Percentiles rank a stretch among this genome's conserved stretches.
Conservation (phyloP, 108 stramenopile genomes). For the Conticribra guillardii region DNA sequence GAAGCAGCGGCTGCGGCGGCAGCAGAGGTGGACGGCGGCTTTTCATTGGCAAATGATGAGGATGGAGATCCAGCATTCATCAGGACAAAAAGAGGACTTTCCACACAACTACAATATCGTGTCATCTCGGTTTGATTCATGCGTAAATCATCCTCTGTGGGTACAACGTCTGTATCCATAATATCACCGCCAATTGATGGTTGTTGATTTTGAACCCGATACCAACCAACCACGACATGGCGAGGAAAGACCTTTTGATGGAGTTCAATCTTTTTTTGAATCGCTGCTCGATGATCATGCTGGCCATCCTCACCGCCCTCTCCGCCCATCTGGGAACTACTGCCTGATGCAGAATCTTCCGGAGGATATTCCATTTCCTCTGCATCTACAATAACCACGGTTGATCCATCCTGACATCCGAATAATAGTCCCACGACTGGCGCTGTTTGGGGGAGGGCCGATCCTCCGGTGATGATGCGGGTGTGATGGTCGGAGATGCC, state of each 20-base stretch:
- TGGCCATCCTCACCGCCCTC: slow-evolving; percentile 54
- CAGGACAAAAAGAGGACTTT: slow-evolving; percentile 47
- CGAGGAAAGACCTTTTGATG: slow-evolving; percentile 83
- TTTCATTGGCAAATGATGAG: not conserved
- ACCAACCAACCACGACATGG: slow-evolving; percentile 84
- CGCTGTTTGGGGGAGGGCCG: slow-evolving; percentile 55
- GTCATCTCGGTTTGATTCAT: slow-evolving; percentile 49
- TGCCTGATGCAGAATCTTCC: not conserved
- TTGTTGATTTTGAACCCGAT: slow-evolving; percentile 56
- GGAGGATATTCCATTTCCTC: slow-evolving; percentile 38
- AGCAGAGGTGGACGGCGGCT: no score
- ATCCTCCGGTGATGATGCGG: slow-evolving; percentile 73
- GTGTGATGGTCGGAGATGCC: slow-evolving; percentile 89
- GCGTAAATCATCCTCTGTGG: slow-evolving; percentile 59
- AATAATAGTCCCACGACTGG: slow-evolving; percentile 68
- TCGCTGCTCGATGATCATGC: slow-evolving; percentile 42
- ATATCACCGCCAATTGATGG: not conserved
- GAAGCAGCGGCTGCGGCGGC: slow-evolving; percentile 13
- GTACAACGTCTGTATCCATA: slow-evolving; percentile 22
- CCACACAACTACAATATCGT: slow-evolving; percentile 50
- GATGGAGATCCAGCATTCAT: slow-evolving; percentile 37
- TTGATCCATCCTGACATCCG: not conserved
- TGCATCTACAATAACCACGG: slow-evolving; percentile 31
- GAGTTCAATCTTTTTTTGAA: slow-evolving; percentile 64
- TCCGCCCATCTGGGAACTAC: slow-evolving; percentile 42